These are phyloP conservation scores for Pseudonectria buxi DNA, from an alignment of 2,329 filamentous ascomycete species.

Conservation along the genomic window DNA sequence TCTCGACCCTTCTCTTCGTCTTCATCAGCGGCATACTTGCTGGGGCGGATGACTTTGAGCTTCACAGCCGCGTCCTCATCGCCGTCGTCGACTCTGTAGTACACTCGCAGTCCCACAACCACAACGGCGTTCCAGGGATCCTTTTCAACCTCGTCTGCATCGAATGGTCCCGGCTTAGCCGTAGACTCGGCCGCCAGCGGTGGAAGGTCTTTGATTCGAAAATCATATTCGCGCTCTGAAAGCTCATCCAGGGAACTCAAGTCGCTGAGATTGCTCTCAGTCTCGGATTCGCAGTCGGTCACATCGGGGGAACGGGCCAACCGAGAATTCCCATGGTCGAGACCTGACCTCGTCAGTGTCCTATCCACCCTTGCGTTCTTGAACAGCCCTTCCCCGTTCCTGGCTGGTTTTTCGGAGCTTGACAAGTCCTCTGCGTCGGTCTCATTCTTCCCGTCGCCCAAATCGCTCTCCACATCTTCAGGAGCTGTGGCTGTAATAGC, in stretches of 20 bases:
- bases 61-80: constrained; percentile 29
- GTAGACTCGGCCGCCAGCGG: constrained; percentile 1
- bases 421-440: too few relatives aligned
- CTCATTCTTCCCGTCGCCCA: too few relatives aligned
- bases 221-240: constrained; percentile 34
- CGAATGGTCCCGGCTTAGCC: constrained; percentile 17
- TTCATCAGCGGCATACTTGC: constrained; percentile 23
- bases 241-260: constrained; percentile 32
- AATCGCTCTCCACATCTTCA: too few relatives aligned
- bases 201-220: constrained; percentile 18
- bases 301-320: constrained; percentile 2
- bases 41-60: constrained; percentile 34
- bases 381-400: too few relatives aligned
- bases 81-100: constrained; percentile 39
- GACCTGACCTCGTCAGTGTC: too few relatives aligned
- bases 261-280: constrained; percentile 21
- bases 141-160: constrained; percentile 48
- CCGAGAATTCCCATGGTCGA: too few relatives aligned
- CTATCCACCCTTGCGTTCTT: too few relatives aligned
- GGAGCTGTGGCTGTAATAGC: too few relatives aligned
- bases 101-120: constrained; percentile 55
- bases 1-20: constrained; percentile 17
- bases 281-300: constrained; percentile 14
- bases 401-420: too few relatives aligned
- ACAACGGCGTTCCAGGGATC: constrained; percentile 60